Percentiles rank a stretch among this genome's conserved stretches.
Evolutionary conservation across 164 flowering plant species (phyloP).

Genomic region (Tetracentron sinense): DNA sequence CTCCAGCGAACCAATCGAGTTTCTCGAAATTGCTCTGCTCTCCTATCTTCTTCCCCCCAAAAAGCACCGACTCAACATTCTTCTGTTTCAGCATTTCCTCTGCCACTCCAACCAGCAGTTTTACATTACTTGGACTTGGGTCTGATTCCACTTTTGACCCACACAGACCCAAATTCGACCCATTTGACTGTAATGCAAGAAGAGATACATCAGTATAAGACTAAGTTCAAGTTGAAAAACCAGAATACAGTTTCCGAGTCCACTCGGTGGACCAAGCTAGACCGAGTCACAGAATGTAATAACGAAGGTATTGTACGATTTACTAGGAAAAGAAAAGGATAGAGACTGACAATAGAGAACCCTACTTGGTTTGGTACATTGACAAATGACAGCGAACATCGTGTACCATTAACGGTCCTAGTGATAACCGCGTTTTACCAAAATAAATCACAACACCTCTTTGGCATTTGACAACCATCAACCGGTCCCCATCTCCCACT

Average conservation of each 20-base stretch:
- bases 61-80: conserved; percentile 85
- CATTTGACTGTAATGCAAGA: conserved; percentile 80
- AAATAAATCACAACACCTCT: not conserved
- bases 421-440: no score
- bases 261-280: no score
- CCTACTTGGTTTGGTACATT: not conserved
- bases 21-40: conserved; percentile 79
- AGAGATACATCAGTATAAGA: no score
- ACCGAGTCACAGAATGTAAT: no score
- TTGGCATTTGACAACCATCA: not conserved
- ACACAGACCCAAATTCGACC: conserved; percentile 48
- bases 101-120: conserved; percentile 54
- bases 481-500: not conserved
- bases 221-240: no score
- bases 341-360: no score
- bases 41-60: conserved; percentile 72
- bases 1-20: conserved; percentile 90
- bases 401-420: conserved; percentile 2
- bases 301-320: no score
- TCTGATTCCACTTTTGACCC: conserved; percentile 63
- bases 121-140: conserved; percentile 58
- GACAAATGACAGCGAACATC: conserved; percentile 4
- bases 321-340: no score
- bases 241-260: no score
- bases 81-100: conserved; percentile 90